Conservation (phyloP, 495 filamentous ascomycete species). For the Symbiotaphrina buchneri region DNA sequence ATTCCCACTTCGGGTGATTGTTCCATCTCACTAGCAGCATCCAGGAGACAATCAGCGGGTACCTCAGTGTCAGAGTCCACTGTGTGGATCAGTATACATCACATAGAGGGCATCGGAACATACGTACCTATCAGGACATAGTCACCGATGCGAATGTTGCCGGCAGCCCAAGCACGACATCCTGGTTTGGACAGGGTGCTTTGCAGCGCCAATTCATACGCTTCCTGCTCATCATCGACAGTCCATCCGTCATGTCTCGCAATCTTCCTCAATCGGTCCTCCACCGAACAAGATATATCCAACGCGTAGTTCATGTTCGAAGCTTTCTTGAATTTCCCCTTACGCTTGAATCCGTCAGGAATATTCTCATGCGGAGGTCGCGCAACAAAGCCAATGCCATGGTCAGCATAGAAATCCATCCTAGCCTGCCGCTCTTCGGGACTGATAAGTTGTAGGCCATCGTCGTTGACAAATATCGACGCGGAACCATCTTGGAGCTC, state of each 20-base stretch:
- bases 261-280: conserved; percentile 35
- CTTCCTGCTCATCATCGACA: conserved; percentile 41
- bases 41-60: conserved; percentile 41
- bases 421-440: conserved; percentile 30
- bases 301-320: conserved; percentile 1
- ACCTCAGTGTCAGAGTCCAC: conserved; percentile 66
- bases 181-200: conserved; percentile 42
- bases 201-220: conserved; percentile 41
- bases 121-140: conserved; percentile 36
- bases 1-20: conserved; percentile 57
- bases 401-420: conserved; percentile 39
- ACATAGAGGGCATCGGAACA: not conserved
- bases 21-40: conserved; percentile 61
- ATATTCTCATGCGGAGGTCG: conserved; percentile 34
- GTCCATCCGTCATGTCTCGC: conserved; percentile 38
- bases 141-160: conserved; percentile 59
- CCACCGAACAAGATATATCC: conserved; percentile 21
- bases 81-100: not conserved
- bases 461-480: conserved; percentile 25
- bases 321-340: conserved; percentile 4
- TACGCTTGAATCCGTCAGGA: conserved; percentile 8
- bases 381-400: conserved; percentile 38
- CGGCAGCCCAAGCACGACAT: conserved; percentile 56
- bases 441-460: conserved; percentile 20
- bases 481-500: conserved; percentile 30